Percentiles rank a stretch among this genome's conserved stretches.
Conservation (phyloP, 2,329 filamentous ascomycete genomes). For the Diaporthe eres region DNA sequence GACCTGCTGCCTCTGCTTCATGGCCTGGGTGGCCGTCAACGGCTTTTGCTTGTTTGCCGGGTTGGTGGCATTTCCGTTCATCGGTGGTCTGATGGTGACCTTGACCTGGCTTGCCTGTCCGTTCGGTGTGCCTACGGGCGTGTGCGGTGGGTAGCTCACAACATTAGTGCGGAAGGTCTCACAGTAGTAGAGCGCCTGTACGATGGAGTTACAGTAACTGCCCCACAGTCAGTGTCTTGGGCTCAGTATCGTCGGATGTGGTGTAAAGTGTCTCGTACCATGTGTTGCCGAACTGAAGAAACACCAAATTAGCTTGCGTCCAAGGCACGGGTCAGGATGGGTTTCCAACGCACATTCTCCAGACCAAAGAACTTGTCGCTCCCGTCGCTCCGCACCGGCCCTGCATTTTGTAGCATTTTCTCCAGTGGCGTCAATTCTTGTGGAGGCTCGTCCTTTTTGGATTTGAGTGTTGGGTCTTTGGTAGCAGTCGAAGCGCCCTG, state of each 20-base stretch:
- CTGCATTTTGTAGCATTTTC: slow-evolving; percentile 86
- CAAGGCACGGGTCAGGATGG: slow-evolving; percentile 9
- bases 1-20: slow-evolving; percentile 69
- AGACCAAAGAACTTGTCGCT: slow-evolving; percentile 99
- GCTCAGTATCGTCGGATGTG: slow-evolving; percentile 16
- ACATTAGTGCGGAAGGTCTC: slow-evolving; percentile 94
- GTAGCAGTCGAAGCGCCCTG: slow-evolving; percentile 62
- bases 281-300: slow-evolving; percentile 89
- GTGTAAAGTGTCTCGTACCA: slow-evolving; percentile 73
- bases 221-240: slow-evolving; percentile 42
- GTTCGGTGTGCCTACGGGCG: slow-evolving; percentile 78
- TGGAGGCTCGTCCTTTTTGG: slow-evolving; percentile 71
- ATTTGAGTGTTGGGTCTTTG: slow-evolving; percentile 55
- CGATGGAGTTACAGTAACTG: slow-evolving; percentile 98
- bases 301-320: slow-evolving; percentile 30
- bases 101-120: slow-evolving; percentile 69
- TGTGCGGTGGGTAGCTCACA: slow-evolving; percentile 86
- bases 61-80: slow-evolving; percentile 62
- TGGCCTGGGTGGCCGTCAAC: slow-evolving; percentile 68
- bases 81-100: slow-evolving; percentile 71
- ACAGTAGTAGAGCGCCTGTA: slow-evolving; percentile 97
- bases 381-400: slow-evolving; percentile 85
- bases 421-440: slow-evolving; percentile 74
- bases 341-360: slow-evolving; percentile 83
- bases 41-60: slow-evolving; percentile 64